Evolutionary conservation across 225 moss, liverwort and hornwort genomes (phyloP), one percentile per base, ranked within the genome.

Genomic region (Straminergon stramineum): DNA sequence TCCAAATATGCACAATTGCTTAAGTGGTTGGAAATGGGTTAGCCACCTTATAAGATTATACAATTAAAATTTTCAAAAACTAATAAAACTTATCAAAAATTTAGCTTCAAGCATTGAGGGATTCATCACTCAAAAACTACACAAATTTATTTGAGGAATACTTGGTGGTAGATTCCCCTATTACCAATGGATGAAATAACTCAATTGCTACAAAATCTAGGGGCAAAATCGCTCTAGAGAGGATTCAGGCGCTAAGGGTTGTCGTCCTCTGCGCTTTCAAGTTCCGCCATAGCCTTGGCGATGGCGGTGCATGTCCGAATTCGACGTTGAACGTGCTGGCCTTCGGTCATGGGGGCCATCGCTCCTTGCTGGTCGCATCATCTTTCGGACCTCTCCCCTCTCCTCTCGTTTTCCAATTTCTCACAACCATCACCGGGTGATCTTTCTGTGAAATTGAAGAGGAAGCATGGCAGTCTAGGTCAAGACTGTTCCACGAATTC

Each of bases 261-360:
- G 37, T 56, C 79, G 79, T 56, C 79, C 56, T 37, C 37, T 37
- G 37, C 78, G 58, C 28, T 28, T 58, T 28, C 81, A 41, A 30
- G 41, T 31, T 68, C 71, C 80, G 80, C 83, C 61, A 53, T 74
- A 75, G 84, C 87, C 82, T 52, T 58, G 78, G 86, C 88, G 56
- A 89, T 89, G 91, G 89, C 63, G 75, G 57, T 55, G 41, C 45
- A 45, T 85, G 85, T 51, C 55, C 31, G 64, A 81, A 86, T 85
- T 61, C 60, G 41, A 63, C 43, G 75, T 51, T 84, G 74, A 88
- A 63, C 37, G 31, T 2, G 65, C n/a, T 73, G 81, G 31, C 20
- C 35, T 28, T 69, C 35, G 85, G 85, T 83, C 73, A 91, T 93
- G 93, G 91, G 85, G 71, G 73, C 65, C 65, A 71, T 77, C 11